Conservation (phyloP, 1,284 basidiomycete genomes). For the Ustilago trichophora region DNA sequence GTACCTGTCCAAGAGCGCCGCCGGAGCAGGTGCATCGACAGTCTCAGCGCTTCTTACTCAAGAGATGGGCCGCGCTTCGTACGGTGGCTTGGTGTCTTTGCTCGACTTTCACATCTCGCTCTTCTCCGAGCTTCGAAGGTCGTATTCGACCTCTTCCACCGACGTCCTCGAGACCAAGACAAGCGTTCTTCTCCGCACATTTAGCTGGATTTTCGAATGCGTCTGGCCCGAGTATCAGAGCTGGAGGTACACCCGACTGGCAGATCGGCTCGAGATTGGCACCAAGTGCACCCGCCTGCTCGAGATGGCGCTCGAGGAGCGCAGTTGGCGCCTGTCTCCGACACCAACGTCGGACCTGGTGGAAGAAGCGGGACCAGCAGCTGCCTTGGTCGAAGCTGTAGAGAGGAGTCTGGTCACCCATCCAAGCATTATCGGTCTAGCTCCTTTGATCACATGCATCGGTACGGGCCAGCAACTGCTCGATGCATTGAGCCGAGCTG, state of each 20-base stretch:
- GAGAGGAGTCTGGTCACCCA: slow-evolving; percentile 76
- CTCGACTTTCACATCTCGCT: slow-evolving; percentile 80
- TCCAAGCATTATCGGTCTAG: slow-evolving; percentile 78
- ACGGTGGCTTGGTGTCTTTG: slow-evolving; percentile 80
- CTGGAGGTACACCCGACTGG: slow-evolving; percentile 81
- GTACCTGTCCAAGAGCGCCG: slow-evolving; percentile 15
- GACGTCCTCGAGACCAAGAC: slow-evolving; percentile 77
- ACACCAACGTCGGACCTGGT: slow-evolving; percentile 59
- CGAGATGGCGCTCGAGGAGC: slow-evolving; percentile 74
- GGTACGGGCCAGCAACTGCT: slow-evolving; percentile 74
- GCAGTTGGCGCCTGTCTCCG: slow-evolving; percentile 21
- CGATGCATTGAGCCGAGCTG: slow-evolving; percentile 72
- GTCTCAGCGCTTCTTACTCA: slow-evolving; percentile 74
- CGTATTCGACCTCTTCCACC: slow-evolving; percentile 70
- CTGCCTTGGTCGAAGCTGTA: slow-evolving; percentile 69
- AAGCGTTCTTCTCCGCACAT: slow-evolving; percentile 79
- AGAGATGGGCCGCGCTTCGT: slow-evolving; percentile 78
- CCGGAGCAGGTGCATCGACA: slow-evolving; percentile 6
- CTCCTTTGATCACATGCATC: slow-evolving; percentile 77
- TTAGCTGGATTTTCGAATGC: slow-evolving; percentile 80
- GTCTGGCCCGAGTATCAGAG: slow-evolving; percentile 83
- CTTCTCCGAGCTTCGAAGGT: slow-evolving; percentile 76
- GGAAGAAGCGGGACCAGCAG: slow-evolving; percentile 19
- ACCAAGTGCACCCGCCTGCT: slow-evolving; percentile 75
- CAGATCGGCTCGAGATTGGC: slow-evolving; percentile 82